phyloP scores from a whole-genome alignment of 108 stramenopile species.

The Skeletonema grethae region DNA sequence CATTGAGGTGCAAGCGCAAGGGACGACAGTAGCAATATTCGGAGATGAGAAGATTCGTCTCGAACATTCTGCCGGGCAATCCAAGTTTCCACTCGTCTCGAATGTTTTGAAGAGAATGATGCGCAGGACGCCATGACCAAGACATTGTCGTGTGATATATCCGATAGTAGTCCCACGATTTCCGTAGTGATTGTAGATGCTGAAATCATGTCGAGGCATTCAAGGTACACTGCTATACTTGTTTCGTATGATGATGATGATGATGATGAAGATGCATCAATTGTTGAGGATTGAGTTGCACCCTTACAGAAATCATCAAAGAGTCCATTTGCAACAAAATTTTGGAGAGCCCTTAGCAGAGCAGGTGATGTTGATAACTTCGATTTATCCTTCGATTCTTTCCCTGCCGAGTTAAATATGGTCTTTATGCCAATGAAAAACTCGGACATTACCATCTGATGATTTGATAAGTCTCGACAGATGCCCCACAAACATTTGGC shows the following conservation, averaged over 20 bases:
- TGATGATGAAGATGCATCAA: background rate
- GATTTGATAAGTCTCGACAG: constrained; percentile 21
- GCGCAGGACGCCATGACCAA: constrained; percentile 26
- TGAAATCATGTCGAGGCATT: constrained; percentile 23
- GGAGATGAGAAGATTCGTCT: constrained; percentile 1
- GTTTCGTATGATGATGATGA: constrained; percentile 9
- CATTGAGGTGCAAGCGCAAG: constrained; percentile 21
- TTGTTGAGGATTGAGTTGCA: constrained; percentile 11
- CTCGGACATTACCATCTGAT: constrained; percentile 9
- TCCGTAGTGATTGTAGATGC: background rate
- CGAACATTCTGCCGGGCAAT: constrained; percentile 16
- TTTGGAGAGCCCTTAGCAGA: constrained; percentile 40
- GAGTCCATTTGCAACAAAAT: constrained; percentile 38
- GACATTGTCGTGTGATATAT: constrained; percentile 15
- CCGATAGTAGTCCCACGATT: constrained; percentile 11
- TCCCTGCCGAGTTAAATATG: constrained; percentile 18
- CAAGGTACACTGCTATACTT: constrained; percentile 24
- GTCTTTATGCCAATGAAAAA: constrained; percentile 34
- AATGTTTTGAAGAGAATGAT: constrained; percentile 13
- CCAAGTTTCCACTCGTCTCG: constrained; percentile 28
- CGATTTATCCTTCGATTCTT: constrained; percentile 25
- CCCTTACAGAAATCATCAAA: constrained; percentile 52
- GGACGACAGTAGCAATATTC: constrained; percentile 17
- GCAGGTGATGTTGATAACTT: constrained; percentile 55
- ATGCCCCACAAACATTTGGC: constrained; percentile 44